Base-by-base conservation (phyloP, 1,284 basidiomycete genomes). In the Cryptococcus sp. region DNA sequence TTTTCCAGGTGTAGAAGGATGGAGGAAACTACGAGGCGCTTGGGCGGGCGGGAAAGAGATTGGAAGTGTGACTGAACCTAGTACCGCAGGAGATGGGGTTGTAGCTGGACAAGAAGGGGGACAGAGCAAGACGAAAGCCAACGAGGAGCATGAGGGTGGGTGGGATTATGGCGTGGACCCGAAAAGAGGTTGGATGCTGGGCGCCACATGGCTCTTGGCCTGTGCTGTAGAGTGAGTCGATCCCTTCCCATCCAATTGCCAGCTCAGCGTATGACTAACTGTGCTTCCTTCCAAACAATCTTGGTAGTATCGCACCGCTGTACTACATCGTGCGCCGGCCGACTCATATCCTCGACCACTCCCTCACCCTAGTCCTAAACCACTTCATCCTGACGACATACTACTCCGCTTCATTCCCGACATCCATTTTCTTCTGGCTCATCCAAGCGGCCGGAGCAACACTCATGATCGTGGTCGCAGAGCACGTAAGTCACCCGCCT, bases 321-420 rank as follows among this genome's bases (percentile, higher is more conserved):
- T 97, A 92, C 77, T 83, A 85, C 64, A 82, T 99, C 64, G 83
- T 99, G 74, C 86, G 93, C 43, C 83, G 91, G 39, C 95, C 96
- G 45, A 91, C 93, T 5, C 85, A 96, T 69, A 89, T 99, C 70
- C 87, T 99, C 65, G 95, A 99, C 80, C 97, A 97, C 78, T 83
- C 89, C 8, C 76, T 95, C 56, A 98, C 96, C 0, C 85, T 98
- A 52, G 80, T 89, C 54, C 88, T 96, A 81, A 87, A 89, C 71
- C 93, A 99, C 78, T 80, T 96, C 50, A 86, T 97, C 53, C 80
- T 97, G 54, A 94, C 93, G 46, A 92, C 90, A 17, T 95, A 93
- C 78, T 96, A 94, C 78, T 86, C 93, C 2, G 85, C 87, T 47
- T 83, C 87, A 6, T 82, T 98, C 71, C 95, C 96, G 2, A 89